Evolutionary conservation across 768 basidiomycete genomes (phyloP).

Genomic region (Pulveroboletus sp.): DNA sequence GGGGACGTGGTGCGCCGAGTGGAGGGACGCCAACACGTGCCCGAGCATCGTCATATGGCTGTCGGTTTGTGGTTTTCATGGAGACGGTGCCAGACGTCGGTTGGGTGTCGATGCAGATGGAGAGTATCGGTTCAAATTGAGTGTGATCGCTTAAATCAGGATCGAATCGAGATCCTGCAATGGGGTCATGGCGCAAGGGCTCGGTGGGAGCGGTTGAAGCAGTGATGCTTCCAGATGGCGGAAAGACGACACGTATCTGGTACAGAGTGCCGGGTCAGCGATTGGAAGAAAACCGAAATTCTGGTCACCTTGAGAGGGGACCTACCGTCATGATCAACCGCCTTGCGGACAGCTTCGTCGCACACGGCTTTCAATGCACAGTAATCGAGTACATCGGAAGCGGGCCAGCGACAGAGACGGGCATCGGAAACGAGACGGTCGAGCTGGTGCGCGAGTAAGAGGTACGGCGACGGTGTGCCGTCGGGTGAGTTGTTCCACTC

Average conservation of each 20-base stretch:
- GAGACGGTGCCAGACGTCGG: constrained; percentile 48
- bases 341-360: constrained; percentile 37
- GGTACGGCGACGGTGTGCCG: constrained; percentile 51
- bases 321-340: constrained; percentile 5
- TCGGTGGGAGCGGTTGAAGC: constrained; percentile 32
- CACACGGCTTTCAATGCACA: constrained; percentile 42
- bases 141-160: constrained; percentile 29
- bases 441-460: constrained; percentile 59
- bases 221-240: constrained; percentile 36
- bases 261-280: background rate
- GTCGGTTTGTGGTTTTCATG: constrained; percentile 69
- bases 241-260: constrained; percentile 53
- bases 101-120: constrained; percentile 51
- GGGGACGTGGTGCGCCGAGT: constrained; percentile 7
- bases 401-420: constrained; percentile 47
- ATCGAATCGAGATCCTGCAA: constrained; percentile 33
- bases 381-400: constrained; percentile 36
- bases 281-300: background rate
- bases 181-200: constrained; percentile 40
- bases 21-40: constrained; percentile 45
- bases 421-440: constrained; percentile 56
- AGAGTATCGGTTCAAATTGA: constrained; percentile 36
- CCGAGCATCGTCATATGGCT: constrained; percentile 62
- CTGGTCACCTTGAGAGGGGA: constrained; percentile 24
- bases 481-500: constrained; percentile 56